Percentiles rank a stretch among this genome's conserved stretches.
These are phyloP conservation scores for Boletus rubropictus DNA, from an alignment of 768 basidiomycete species.

Conservation along the genomic window DNA sequence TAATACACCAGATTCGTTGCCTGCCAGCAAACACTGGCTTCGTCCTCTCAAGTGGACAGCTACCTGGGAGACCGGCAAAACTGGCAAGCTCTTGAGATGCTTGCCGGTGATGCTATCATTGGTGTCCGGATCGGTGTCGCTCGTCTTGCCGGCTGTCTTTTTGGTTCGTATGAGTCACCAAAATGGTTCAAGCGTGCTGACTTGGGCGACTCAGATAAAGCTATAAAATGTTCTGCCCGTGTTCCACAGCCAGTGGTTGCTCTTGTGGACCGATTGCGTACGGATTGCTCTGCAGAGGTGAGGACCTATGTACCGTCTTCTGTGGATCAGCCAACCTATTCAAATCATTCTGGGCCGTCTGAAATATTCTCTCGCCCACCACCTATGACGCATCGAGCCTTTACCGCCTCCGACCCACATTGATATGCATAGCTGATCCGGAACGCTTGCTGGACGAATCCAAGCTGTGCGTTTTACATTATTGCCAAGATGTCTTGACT, in stretches of 20 bases:
- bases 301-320: slow-evolving; percentile 48
- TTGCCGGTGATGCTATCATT: slow-evolving; percentile 64
- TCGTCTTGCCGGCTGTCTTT: slow-evolving; percentile 55
- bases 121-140: slow-evolving; percentile 86
- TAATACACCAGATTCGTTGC: slow-evolving; percentile 56
- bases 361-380: slow-evolving; percentile 38
- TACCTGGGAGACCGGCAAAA: slow-evolving; percentile 38
- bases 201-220: slow-evolving; percentile 11
- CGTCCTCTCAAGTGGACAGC: slow-evolving; percentile 30
- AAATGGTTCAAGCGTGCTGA: slow-evolving; percentile 6
- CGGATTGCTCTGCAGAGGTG: slow-evolving; percentile 57
- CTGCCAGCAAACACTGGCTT: slow-evolving; percentile 58
- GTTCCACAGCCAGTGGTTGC: slow-evolving; percentile 34
- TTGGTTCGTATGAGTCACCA: slow-evolving; percentile 40
- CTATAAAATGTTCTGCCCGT: slow-evolving; percentile 4
- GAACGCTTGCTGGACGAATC: not conserved
- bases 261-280: slow-evolving; percentile 43
- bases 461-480: slow-evolving; percentile 14
- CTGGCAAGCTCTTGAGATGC: slow-evolving; percentile 47
- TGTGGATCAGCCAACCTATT: slow-evolving; percentile 12
- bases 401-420: not conserved
- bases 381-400: slow-evolving; percentile 11
- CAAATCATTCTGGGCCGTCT: slow-evolving; percentile 19
- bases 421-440: slow-evolving; percentile 7
- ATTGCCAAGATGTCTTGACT: slow-evolving; percentile 11